phyloP scores from a whole-genome alignment of 805 yeast genomes.

The Schwanniomyces vanrijiae region DNA sequence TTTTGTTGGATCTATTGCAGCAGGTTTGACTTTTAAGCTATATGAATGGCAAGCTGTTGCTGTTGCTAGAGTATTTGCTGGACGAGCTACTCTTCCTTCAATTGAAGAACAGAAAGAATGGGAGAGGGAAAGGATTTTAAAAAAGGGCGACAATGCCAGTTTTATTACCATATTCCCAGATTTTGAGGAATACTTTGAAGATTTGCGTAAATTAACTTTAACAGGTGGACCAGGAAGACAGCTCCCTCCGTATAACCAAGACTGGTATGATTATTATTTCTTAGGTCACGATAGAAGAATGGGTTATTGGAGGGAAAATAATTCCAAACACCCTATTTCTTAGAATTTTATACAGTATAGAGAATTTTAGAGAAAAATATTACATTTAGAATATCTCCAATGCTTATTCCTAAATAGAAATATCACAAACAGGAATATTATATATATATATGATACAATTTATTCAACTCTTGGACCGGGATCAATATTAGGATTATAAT shows the following conservation, averaged over 20 bases:
- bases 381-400: too few species aligned
- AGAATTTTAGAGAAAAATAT: constrained; percentile 2
- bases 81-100: constrained; percentile 28
- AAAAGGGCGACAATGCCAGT: constrained; percentile 23
- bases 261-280: constrained; percentile 18
- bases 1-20: constrained; percentile 36
- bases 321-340: background rate
- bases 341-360: background rate
- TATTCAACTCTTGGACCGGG: background rate
- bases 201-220: constrained; percentile 16
- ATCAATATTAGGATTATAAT: background rate
- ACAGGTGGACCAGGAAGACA: constrained; percentile 21
- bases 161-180: constrained; percentile 16
- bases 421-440: background rate
- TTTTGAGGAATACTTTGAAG: constrained; percentile 21
- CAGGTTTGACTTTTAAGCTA: constrained; percentile 38
- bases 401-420: too few species aligned
- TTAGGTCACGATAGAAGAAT: constrained; percentile 19
- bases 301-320: constrained; percentile 13
- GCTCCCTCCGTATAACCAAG: constrained; percentile 18
- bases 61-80: constrained; percentile 31
- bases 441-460: background rate
- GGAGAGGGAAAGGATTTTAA: constrained; percentile 22
- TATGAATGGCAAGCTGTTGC: constrained; percentile 43
- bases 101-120: constrained; percentile 26